These are phyloP conservation scores for Pseudogymnoascus sp. DNA, from an alignment of 2,329 filamentous ascomycete genomes.

Conservation along the genomic window DNA sequence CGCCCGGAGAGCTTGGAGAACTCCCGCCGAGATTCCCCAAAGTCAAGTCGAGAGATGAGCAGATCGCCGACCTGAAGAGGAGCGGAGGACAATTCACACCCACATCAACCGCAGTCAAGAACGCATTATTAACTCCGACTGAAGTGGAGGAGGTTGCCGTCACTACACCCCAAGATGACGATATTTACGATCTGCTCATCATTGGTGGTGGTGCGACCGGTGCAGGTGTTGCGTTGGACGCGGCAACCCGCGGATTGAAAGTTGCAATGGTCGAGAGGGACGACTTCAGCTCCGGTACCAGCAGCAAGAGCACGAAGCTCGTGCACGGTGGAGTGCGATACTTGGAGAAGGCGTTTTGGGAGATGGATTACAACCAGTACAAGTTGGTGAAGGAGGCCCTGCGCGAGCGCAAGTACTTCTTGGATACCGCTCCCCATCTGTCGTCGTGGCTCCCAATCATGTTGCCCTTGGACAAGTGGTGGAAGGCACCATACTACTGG, in stretches of 20 bases:
- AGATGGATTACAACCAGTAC: slow-evolving; percentile 62
- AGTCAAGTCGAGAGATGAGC: slow-evolving; percentile 41
- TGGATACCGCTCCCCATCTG: slow-evolving; percentile 62
- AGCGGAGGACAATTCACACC: slow-evolving; percentile 32
- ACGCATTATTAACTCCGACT: slow-evolving; percentile 33
- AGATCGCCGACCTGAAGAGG: slow-evolving; percentile 42
- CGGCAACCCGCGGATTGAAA: slow-evolving; percentile 57
- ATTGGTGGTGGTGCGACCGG: slow-evolving; percentile 63
- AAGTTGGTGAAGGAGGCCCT: slow-evolving; percentile 59
- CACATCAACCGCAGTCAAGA: slow-evolving; percentile 36
- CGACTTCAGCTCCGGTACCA: slow-evolving; percentile 62
- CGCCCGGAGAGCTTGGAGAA: slow-evolving; percentile 58
- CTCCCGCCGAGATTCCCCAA: slow-evolving; percentile 47
- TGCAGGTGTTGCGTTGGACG: slow-evolving; percentile 59
- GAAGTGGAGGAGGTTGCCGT: slow-evolving; percentile 41
- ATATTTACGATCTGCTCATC: slow-evolving; percentile 54
- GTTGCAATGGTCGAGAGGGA: slow-evolving; percentile 61
- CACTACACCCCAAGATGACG: slow-evolving; percentile 50
- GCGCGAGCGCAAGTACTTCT: slow-evolving; percentile 62
- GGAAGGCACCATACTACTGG: slow-evolving; percentile 67
- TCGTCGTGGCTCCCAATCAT: slow-evolving; percentile 65
- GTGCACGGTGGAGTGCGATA: slow-evolving; percentile 64
- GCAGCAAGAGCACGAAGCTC: slow-evolving; percentile 64
- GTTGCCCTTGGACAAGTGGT: slow-evolving; percentile 63
- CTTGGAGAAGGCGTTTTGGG: slow-evolving; percentile 65